Evolutionary conservation across 106 monocot species (phyloP), one percentile per base, ranked within the genome.

Genomic region (Dendrobium catenatum): DNA sequence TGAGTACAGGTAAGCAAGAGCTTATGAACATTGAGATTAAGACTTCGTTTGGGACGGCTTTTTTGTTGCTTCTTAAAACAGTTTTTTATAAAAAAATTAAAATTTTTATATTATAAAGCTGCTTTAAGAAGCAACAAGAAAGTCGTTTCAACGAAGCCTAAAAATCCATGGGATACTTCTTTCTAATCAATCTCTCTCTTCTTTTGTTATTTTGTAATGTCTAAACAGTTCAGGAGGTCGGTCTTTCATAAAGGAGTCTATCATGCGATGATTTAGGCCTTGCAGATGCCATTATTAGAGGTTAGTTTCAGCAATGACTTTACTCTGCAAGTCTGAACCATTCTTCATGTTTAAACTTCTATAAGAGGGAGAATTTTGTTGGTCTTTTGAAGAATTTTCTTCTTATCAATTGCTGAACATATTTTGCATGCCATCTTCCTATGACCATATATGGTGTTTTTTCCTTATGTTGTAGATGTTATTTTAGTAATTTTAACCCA

Each of bases 171-270:
- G 24, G 13, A 26, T 7, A 15, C 11, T 70, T 3, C 4, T 5
- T 13, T 10, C 3, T 5, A 37, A 10, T 33, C 15, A 15, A 33
- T 33, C 33, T 70, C 15, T 70, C 24, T 64, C 24, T 70, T 46
- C n/a, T 13, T 16, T 59, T 59, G 37, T 41, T 85, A 27, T 68
- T 27, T 24, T 58, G 58, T 58, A 58, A 13, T 58, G 58, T 72
- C 22, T 56, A 74, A 26, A 49, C 89, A 95, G 95, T 33, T 87
- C 93, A 4, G 98, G 92, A 42, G 95, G 95, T 9, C 92, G 93
- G 78, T 87, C 93, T 51, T 93, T 91, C 56, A 86, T 98, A 15
- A 98, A 98, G 80, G 91, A 98, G 78, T 89, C 91, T 20, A 93
- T 95, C 16, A 88, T 97, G 92, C 90, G 97, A 44, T 76, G 76